Conservation (phyloP, 2,329 filamentous ascomycete genomes). For the Hirsutella minnesotensis region DNA sequence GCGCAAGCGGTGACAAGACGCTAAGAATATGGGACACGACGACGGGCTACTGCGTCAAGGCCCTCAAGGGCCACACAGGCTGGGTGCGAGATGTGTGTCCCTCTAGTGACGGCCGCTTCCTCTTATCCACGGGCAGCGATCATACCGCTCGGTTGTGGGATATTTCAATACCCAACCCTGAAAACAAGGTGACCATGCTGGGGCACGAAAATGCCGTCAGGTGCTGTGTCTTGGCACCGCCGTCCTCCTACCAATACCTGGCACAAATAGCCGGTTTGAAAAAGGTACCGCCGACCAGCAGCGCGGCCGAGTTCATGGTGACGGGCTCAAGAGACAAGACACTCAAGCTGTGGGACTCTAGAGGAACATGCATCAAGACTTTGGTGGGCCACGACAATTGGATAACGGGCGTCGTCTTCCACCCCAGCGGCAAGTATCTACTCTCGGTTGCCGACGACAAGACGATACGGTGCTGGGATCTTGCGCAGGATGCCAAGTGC, state of each 20-base stretch:
- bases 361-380: conserved; percentile 75
- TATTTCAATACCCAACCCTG: conserved; percentile 47
- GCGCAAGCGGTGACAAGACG: conserved; percentile 72
- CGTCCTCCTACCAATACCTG: conserved; percentile 65
- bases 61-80: conserved; percentile 67
- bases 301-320: conserved; percentile 76
- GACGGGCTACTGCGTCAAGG: conserved; percentile 82
- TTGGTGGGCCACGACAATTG: conserved; percentile 88
- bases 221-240: conserved; percentile 77
- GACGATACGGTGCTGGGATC: conserved; percentile 86
- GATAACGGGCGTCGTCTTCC: conserved; percentile 77
- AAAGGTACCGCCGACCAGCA: conserved; percentile 62
- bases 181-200: conserved; percentile 65
- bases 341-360: conserved; percentile 78
- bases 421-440: conserved; percentile 84
- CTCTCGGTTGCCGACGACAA: conserved; percentile 83
- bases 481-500: conserved; percentile 80
- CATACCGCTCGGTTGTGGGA: conserved; percentile 78
- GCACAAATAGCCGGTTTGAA: conserved; percentile 70
- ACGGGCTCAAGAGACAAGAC: conserved; percentile 85
- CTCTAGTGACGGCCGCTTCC: conserved; percentile 68
- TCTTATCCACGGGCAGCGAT: conserved; percentile 73
- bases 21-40: conserved; percentile 84
- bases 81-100: conserved; percentile 85
- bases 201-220: conserved; percentile 80